These are phyloP conservation scores for Leccinum obscurum DNA, from an alignment of 768 basidiomycete genomes.

Conservation along the genomic window DNA sequence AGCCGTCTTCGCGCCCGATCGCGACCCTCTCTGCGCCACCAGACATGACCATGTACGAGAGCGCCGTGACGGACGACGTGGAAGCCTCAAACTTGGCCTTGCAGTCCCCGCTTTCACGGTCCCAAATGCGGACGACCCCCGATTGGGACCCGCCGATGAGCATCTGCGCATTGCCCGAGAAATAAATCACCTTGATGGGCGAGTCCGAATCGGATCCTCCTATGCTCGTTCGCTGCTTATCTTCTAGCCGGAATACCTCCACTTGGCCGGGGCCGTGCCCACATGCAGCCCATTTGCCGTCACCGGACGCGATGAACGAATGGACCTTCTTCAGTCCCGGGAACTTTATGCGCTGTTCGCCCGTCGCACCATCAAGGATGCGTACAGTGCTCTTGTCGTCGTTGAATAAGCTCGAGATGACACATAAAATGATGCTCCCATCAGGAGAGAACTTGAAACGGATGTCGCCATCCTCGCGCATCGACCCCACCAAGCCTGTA, in stretches of 20 bases:
- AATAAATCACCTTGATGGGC: constrained; percentile 8
- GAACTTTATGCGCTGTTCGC: constrained; percentile 11
- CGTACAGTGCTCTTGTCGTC: constrained; percentile 11
- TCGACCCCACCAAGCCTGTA: not conserved
- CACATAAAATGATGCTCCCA: constrained; percentile 8
- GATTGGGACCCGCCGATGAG: constrained; percentile 22
- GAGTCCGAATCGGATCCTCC: not conserved
- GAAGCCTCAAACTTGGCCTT: constrained; percentile 5
- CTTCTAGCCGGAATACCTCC: constrained; percentile 5
- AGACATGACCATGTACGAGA: constrained; percentile 8
- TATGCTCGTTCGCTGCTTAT: not conserved
- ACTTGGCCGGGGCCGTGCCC: constrained; percentile 2
- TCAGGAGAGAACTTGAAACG: constrained; percentile 15
- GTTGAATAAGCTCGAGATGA: not conserved
- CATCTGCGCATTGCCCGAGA: constrained; percentile 15
- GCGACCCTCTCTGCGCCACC: constrained; percentile 2
- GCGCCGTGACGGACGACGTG: constrained; percentile 18
- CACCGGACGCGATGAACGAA: constrained; percentile 2
- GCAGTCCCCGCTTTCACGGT: constrained; percentile 14
- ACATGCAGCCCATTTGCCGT: constrained; percentile 13
- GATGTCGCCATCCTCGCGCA: too few relatives aligned
- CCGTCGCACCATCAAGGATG: constrained; percentile 13
- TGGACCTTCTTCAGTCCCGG: constrained; percentile 10
- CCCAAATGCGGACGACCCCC: constrained; percentile 22
- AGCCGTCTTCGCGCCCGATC: constrained; percentile 25